phyloP scores from a whole-genome alignment of 2,329 filamentous ascomycete species.

The Cadophora sp. region DNA sequence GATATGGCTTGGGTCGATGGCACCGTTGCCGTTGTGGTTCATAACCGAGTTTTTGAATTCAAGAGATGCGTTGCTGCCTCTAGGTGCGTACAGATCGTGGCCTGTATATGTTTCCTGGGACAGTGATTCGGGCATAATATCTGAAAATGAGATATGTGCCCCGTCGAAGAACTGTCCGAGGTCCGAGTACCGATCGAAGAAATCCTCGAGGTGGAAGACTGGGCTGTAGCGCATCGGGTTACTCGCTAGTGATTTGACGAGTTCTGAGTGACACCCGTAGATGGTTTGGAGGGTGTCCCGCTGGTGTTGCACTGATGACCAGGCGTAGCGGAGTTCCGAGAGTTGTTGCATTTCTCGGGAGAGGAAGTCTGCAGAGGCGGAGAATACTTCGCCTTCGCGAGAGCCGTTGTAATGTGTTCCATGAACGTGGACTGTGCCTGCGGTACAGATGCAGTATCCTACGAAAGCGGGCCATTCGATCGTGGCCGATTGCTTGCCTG shows the following conservation, averaged over 20 bases:
- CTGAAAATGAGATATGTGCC: conserved; percentile 74
- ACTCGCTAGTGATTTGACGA: conserved; percentile 74
- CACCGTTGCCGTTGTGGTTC: neutral
- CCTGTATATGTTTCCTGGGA: conserved; percentile 61
- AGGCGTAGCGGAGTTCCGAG: conserved; percentile 74
- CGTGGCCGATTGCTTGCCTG: conserved; percentile 67
- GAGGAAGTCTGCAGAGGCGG: conserved; percentile 71
- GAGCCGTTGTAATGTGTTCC: conserved; percentile 74
- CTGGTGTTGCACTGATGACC: conserved; percentile 82
- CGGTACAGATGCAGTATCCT: conserved; percentile 85
- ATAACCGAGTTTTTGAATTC: conserved; percentile 4
- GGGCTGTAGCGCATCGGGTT: conserved; percentile 77
- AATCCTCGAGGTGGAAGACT: conserved; percentile 85
- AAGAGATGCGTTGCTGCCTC: conserved; percentile 41
- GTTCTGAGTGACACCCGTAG: conserved; percentile 78
- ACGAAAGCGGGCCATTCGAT: conserved; percentile 89
- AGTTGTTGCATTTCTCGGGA: conserved; percentile 82
- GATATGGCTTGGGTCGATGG: conserved; percentile 7
- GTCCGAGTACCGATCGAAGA: conserved; percentile 79
- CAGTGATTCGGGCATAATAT: conserved; percentile 65
- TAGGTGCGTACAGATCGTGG: conserved; percentile 55
- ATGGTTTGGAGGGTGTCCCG: conserved; percentile 79
- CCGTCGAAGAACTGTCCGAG: conserved; percentile 71
- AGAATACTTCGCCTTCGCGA: conserved; percentile 55
- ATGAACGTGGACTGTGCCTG: conserved; percentile 87